phyloP scores from a whole-genome alignment of 805 yeast species.

The Gaillardinia entomophila region DNA sequence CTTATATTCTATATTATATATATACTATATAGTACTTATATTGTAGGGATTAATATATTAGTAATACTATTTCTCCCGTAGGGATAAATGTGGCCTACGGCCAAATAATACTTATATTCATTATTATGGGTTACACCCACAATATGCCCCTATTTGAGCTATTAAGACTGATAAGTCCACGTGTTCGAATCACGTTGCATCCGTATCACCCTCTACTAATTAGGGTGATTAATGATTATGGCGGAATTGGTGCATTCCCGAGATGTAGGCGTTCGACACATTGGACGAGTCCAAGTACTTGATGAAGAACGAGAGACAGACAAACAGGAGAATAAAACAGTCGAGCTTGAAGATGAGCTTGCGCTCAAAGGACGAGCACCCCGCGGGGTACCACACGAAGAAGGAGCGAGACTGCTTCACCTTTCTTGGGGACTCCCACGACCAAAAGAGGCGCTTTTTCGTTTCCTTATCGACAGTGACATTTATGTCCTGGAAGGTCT shows the following conservation, averaged over 20 bases:
- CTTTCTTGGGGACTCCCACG: not conserved
- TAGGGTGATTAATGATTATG: too few relatives aligned
- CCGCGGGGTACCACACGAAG: not conserved
- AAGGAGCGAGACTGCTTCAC: not conserved
- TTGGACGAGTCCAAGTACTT: constrained; percentile 5
- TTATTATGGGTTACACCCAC: too few relatives aligned
- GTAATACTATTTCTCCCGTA: too few relatives aligned
- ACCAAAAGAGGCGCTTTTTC: not conserved
- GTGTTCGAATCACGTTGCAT: too few relatives aligned
- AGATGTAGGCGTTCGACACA: constrained; percentile 2
- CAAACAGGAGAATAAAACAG: constrained; percentile 3
- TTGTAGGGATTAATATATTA: too few relatives aligned
- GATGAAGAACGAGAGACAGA: constrained; percentile 5
- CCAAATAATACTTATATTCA: too few relatives aligned
- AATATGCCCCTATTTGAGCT: too few relatives aligned
- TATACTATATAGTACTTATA: too few relatives aligned
- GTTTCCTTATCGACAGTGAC: not conserved
- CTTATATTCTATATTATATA: constrained; percentile 3
- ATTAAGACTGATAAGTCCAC: too few relatives aligned
- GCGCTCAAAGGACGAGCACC: not conserved
- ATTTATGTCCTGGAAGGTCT: not conserved
- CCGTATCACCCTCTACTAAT: too few relatives aligned
- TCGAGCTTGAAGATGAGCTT: constrained; percentile 1
- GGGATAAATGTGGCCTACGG: too few relatives aligned
- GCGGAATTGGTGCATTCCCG: constrained; percentile 1